Conservation (phyloP, 1,139 yeast genomes). For the Ogataea hybrid region DNA sequence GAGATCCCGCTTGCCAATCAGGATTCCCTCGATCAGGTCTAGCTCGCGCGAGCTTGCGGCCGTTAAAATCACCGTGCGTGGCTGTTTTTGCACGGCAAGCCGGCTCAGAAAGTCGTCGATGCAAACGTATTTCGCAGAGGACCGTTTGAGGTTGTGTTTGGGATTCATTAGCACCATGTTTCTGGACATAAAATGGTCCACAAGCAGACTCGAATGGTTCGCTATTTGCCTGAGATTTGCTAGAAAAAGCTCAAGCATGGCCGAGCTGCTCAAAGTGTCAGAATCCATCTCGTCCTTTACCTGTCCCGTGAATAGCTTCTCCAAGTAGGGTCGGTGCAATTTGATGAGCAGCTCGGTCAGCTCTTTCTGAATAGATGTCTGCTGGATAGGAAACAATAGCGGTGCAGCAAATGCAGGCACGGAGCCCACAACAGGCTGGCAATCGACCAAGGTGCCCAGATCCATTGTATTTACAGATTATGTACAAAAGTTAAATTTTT, state of each 20-base stretch:
- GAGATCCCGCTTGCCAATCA: conserved; percentile 55
- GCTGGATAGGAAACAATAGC: conserved; percentile 46
- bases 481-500: neutral
- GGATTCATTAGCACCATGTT: conserved; percentile 63
- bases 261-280: conserved; percentile 29
- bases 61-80: conserved; percentile 46
- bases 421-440: neutral
- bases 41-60: conserved; percentile 64
- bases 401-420: neutral
- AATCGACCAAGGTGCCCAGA: neutral
- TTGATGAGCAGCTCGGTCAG: conserved; percentile 51
- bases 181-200: conserved; percentile 73
- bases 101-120: conserved; percentile 50
- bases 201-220: conserved; percentile 67
- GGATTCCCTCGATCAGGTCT: conserved; percentile 65
- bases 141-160: conserved; percentile 48
- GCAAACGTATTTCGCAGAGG: conserved; percentile 59
- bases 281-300: conserved; percentile 17
- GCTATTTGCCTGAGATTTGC: conserved; percentile 50
- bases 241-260: conserved; percentile 42
- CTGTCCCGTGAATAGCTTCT: conserved; percentile 27
- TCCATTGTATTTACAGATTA: conserved; percentile 1
- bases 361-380: conserved; percentile 56
- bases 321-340: conserved; percentile 41
- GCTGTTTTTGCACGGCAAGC: conserved; percentile 20